Evolutionary conservation across 768 basidiomycete species (phyloP).

Genomic region (Calocybe gangraenosa): DNA sequence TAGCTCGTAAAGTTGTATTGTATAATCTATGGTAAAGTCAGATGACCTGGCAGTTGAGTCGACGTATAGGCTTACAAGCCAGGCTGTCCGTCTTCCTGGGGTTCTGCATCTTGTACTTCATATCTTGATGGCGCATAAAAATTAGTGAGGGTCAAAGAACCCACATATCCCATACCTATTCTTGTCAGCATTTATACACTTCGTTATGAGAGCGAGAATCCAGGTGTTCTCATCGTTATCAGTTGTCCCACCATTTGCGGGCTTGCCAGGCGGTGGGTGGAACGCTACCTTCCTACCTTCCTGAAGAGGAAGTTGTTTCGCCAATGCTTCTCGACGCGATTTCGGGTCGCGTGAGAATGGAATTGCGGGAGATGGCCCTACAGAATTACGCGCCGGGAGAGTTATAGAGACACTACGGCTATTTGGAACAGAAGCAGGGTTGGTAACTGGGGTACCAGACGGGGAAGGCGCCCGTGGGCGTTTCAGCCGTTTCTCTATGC

Average conservation of each 20-base stretch:
- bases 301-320: slow-evolving; percentile 63
- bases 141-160: not conserved
- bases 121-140: slow-evolving; percentile 38
- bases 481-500: slow-evolving; percentile 70
- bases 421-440: slow-evolving; percentile 26
- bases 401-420: slow-evolving; percentile 52
- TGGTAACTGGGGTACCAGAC: slow-evolving; percentile 42
- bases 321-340: slow-evolving; percentile 56
- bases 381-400: slow-evolving; percentile 52
- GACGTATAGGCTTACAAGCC: slow-evolving; percentile 39
- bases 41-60: slow-evolving; percentile 2
- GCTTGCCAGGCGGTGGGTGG: slow-evolving; percentile 61
- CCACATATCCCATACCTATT: slow-evolving; percentile 41
- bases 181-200: slow-evolving; percentile 68
- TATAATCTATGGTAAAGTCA: slow-evolving; percentile 44
- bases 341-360: slow-evolving; percentile 65
- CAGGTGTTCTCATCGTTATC: slow-evolving; percentile 58
- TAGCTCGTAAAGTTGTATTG: slow-evolving; percentile 61
- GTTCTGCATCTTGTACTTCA: slow-evolving; percentile 83
- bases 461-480: slow-evolving; percentile 73
- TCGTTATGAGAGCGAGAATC: slow-evolving; percentile 77
- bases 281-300: slow-evolving; percentile 80
- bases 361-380: slow-evolving; percentile 46
- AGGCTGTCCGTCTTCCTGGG: slow-evolving; percentile 75
- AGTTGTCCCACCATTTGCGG: slow-evolving; percentile 27